Conservation (phyloP, 129 eudicot genomes). For the Scalesia atractyloides region DNA sequence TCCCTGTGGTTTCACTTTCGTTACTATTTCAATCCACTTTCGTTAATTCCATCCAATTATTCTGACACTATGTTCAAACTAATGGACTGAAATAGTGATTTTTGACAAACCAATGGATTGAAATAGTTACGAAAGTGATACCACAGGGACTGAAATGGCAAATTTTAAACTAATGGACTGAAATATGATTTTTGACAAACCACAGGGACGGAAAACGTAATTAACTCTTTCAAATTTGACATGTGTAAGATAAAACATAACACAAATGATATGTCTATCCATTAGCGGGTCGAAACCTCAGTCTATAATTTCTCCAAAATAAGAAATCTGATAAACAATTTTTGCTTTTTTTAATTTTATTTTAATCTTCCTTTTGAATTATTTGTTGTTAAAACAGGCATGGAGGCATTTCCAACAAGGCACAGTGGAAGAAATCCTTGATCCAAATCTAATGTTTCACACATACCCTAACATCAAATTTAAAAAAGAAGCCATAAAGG, state of each 20-base stretch:
- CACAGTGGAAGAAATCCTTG: constrained; percentile 57
- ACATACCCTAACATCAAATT: constrained; percentile 25
- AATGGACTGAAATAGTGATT: too few relatives aligned
- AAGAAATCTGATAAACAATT: background rate
- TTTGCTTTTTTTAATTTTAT: background rate
- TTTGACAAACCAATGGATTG: too few relatives aligned
- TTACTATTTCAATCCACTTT: too few relatives aligned
- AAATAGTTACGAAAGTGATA: too few relatives aligned
- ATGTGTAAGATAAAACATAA: background rate
- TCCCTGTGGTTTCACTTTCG: too few relatives aligned
- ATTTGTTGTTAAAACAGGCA: constrained; percentile 43
- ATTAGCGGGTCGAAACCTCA: background rate
- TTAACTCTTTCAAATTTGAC: background rate
- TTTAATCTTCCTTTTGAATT: background rate
- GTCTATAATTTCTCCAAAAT: background rate
- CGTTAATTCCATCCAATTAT: too few relatives aligned
- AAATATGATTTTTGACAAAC: too few relatives aligned
- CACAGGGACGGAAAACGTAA: too few relatives aligned
- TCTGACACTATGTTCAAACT: too few relatives aligned
- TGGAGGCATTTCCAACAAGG: constrained; percentile 73
- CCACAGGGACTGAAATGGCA: too few relatives aligned
- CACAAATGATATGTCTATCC: background rate
- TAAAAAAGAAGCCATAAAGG: constrained; percentile 42
- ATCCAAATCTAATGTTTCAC: constrained; percentile 56
- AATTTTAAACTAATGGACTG: too few relatives aligned